These are phyloP conservation scores for Vickermania ingenoplastis DNA, from an alignment of 208 protist genomes.

Conservation along the genomic window DNA sequence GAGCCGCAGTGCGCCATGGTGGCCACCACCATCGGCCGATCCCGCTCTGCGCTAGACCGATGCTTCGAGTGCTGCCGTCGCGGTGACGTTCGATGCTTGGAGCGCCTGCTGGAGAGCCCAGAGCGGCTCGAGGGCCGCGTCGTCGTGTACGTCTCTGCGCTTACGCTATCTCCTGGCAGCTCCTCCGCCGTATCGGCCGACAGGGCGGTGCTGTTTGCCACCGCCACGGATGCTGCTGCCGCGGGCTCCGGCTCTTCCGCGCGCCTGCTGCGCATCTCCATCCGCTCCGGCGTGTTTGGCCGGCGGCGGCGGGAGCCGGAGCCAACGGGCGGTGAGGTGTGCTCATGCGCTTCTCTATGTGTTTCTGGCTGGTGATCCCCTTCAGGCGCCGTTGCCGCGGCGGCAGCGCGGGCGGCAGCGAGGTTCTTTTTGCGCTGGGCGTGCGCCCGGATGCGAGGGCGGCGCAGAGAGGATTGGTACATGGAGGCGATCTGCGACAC, in stretches of 20 bases:
- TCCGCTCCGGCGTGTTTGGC: background rate
- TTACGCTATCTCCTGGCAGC: background rate
- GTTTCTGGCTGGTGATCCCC: too few relatives aligned
- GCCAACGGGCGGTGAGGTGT: background rate
- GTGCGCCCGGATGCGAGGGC: background rate
- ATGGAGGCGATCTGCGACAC: background rate
- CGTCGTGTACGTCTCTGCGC: background rate
- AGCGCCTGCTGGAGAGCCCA: background rate
- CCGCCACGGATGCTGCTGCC: background rate
- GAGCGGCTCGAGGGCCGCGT: background rate
- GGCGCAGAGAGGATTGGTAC: background rate
- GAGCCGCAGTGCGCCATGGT: slow-evolving; percentile 60
- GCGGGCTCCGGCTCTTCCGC: background rate
- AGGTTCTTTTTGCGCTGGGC: background rate
- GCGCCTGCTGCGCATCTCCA: background rate
- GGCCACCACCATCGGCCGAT: slow-evolving; percentile 26
- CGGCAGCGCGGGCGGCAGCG: background rate
- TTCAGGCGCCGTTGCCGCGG: background rate
- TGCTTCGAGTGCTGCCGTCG: too few relatives aligned
- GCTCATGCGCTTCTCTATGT: too few relatives aligned
- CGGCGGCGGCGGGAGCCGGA: background rate
- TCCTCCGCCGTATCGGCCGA: background rate
- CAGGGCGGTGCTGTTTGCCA: background rate
- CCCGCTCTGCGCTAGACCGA: background rate
- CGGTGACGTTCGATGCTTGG: background rate